Conservation (phyloP, 2,329 filamentous ascomycete genomes). For the Corniculantispora saksenae region DNA sequence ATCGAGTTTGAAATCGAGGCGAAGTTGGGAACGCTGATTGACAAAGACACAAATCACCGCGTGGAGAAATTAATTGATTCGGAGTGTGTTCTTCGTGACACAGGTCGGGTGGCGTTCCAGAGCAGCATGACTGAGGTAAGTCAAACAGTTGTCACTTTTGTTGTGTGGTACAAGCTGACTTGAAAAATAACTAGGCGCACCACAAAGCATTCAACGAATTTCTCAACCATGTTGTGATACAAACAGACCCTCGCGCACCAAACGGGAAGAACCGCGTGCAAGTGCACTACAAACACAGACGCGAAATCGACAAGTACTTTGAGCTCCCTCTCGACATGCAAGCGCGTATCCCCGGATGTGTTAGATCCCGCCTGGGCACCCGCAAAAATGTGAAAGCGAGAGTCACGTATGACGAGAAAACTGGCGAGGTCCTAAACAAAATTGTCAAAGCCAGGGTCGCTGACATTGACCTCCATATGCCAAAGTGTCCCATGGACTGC, state of each 20-base stretch:
- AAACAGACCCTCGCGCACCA: conserved; percentile 58
- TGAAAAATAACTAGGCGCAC: conserved; percentile 61
- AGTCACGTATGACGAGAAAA: conserved; percentile 75
- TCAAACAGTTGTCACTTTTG: conserved; percentile 16
- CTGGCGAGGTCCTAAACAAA: conserved; percentile 68
- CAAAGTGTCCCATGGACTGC: conserved; percentile 78
- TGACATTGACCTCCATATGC: conserved; percentile 85
- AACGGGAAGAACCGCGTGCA: conserved; percentile 53
- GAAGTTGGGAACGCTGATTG: conserved; percentile 81
- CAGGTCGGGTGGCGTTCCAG: conserved; percentile 67
- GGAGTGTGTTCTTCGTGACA: conserved; percentile 68
- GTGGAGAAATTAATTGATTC: conserved; percentile 67
- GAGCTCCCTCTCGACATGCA: conserved; percentile 65
- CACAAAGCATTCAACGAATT: conserved; percentile 83
- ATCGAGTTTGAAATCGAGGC: conserved; percentile 91
- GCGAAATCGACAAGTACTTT: conserved; percentile 82
- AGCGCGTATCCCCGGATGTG: conserved; percentile 62
- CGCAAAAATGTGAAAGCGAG: conserved; percentile 52
- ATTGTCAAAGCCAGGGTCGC: conserved; percentile 90
- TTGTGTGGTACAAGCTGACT: conserved; percentile 24
- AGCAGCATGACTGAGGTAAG: conserved; percentile 89
- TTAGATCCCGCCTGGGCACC: conserved; percentile 57
- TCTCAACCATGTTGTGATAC: conserved; percentile 68
- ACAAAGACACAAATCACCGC: conserved; percentile 70
- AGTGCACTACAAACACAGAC: conserved; percentile 79